A percentile compares a stretch with the other conserved stretches of the same genome.
phyloP scores from a whole-genome alignment of 2,329 filamentous ascomycete species.

The Colletotrichum sp. region DNA sequence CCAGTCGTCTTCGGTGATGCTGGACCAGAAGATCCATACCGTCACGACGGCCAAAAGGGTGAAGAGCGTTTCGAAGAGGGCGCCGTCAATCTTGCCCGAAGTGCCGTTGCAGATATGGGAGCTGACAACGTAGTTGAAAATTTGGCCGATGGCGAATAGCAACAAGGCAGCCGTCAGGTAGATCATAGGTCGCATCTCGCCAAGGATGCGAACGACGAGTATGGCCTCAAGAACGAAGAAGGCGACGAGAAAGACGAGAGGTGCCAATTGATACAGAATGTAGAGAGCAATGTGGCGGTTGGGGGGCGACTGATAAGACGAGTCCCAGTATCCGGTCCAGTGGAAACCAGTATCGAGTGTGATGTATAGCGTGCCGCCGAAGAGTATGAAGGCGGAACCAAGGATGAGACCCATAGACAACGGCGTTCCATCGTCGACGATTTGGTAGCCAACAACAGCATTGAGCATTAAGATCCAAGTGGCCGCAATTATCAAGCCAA shows the following conservation, averaged over 20 bases:
- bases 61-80: constrained; percentile 92
- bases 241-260: constrained; percentile 85
- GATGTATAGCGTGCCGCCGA: constrained; percentile 94
- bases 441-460: constrained; percentile 88
- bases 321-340: constrained; percentile 82
- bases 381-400: constrained; percentile 72
- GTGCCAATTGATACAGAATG: constrained; percentile 89
- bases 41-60: constrained; percentile 82
- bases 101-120: constrained; percentile 87
- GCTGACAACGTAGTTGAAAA: constrained; percentile 96
- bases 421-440: constrained; percentile 91
- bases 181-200: constrained; percentile 91
- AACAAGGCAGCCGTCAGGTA: constrained; percentile 78
- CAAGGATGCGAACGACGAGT: constrained; percentile 84
- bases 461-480: constrained; percentile 93
- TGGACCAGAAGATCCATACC: constrained; percentile 97
- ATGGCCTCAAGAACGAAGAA: constrained; percentile 86
- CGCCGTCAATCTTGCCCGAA: constrained; percentile 85
- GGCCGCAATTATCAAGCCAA: constrained; percentile 87
- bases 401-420: constrained; percentile 80
- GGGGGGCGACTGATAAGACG: constrained; percentile 56
- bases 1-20: constrained; percentile 99
- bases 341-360: constrained; percentile 89
- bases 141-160: constrained; percentile 88
- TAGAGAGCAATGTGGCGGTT: constrained; percentile 86